Evolutionary conservation across 495 filamentous ascomycete species (phyloP).

Genomic region (Glarea lozoyensis): DNA sequence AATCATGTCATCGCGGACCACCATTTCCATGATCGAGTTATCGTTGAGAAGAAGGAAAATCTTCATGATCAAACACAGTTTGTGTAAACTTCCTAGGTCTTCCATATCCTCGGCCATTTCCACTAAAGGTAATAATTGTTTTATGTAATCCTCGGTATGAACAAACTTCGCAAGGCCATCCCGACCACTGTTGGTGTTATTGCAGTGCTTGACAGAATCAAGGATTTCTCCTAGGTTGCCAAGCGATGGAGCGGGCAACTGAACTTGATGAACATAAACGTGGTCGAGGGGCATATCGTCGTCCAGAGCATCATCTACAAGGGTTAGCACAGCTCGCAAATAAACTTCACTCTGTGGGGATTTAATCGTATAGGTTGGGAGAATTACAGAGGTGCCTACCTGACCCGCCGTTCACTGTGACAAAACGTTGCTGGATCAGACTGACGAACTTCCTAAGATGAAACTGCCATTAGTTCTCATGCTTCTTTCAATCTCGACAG

Average conservation of each 20-base stretch:
- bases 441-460: constrained; percentile 78
- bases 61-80: constrained; percentile 97
- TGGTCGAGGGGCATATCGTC: constrained; percentile 70
- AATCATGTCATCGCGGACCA: constrained; percentile 82
- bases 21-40: constrained; percentile 83
- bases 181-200: constrained; percentile 62
- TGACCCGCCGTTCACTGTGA: no score
- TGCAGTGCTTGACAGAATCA: constrained; percentile 65
- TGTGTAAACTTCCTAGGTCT: constrained; percentile 74
- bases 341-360: no score
- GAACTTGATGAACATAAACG: constrained; percentile 52
- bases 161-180: constrained; percentile 87
- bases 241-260: constrained; percentile 69
- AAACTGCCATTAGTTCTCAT: neutral
- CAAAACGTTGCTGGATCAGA: constrained; percentile 63
- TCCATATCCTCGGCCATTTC: constrained; percentile 84
- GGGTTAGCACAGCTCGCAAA: no score
- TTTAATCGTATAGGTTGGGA: no score
- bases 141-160: constrained; percentile 75
- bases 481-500: neutral
- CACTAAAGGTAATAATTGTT: constrained; percentile 78
- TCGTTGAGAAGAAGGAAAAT: constrained; percentile 90
- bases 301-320: constrained; percentile 78
- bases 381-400: no score
- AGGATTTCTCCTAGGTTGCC: constrained; percentile 77